A percentile compares a stretch with the other conserved stretches of the same genome.
Evolutionary conservation across 352 stramenopile species (phyloP).

Genomic region (Thraustotheca clavata): DNA sequence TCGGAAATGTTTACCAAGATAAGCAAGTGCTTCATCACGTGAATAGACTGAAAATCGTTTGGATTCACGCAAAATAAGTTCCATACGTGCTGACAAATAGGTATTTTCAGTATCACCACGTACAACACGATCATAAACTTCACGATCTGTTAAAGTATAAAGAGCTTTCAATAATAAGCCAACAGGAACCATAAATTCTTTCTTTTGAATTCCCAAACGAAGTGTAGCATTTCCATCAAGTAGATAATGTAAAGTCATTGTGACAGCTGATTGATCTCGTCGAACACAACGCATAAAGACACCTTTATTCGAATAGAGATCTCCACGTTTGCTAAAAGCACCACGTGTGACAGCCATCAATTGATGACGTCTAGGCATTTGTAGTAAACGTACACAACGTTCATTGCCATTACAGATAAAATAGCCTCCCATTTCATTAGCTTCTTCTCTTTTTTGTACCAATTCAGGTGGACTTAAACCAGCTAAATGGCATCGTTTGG

Average conservation of each 20-base stretch:
- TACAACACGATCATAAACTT: constrained; percentile 97
- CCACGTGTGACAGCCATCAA: constrained; percentile 92
- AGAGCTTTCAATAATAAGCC: constrained; percentile 97
- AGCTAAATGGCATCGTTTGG: constrained; percentile 92
- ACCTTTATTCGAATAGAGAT: constrained; percentile 94
- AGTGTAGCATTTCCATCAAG: constrained; percentile 95
- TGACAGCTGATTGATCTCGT: constrained; percentile 93
- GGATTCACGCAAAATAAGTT: constrained; percentile 95
- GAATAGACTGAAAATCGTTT: constrained; percentile 90
- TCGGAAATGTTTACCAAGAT: constrained; percentile 96
- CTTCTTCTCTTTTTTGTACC: constrained; percentile 85
- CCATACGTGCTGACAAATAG: constrained; percentile 93
- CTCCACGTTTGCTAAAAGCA: constrained; percentile 96
- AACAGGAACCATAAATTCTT: constrained; percentile 98
- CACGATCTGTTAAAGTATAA: constrained; percentile 82
- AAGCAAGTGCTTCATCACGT: constrained; percentile 84
- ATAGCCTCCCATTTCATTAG: constrained; percentile 98
- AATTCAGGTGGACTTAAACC: constrained; percentile 80
- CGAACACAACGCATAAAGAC: constrained; percentile 96
- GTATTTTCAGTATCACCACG: constrained; percentile 94
- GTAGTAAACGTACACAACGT: constrained; percentile 95
- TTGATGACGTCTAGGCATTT: constrained; percentile 87
- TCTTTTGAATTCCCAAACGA: constrained; percentile 95
- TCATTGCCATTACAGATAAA: constrained; percentile 99
- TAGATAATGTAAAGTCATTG: constrained; percentile 98